Base-by-base conservation (phyloP, 2,329 filamentous ascomycete genomes). In the Corynespora cassiicola region DNA sequence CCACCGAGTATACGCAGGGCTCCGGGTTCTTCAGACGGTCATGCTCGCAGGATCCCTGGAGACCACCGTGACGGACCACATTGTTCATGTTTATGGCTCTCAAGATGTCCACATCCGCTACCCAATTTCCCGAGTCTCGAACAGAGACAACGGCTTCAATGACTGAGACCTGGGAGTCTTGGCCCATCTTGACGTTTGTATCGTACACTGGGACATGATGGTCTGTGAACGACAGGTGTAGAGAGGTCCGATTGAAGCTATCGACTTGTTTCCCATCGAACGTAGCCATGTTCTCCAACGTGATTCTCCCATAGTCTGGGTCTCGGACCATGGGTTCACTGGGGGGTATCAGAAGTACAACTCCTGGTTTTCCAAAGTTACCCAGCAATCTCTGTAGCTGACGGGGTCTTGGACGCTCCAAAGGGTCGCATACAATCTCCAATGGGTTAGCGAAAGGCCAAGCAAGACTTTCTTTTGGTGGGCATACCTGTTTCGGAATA, bases 211-310 rank as follows among this genome's bases (percentile, higher is more conserved):
- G 31, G 4, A 36, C 16, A 5, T 41, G n/a, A 21, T 30, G 18
- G 16, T 23, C 18, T 12, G 31, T 41, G 24, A 41, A 41, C 15
- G 25, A 29, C 11, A 41, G 24, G 29, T 41, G 36, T 5, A 41
- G 10, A 5, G 38, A 41, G 4, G 31, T 41, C n/a, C 19, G 7
- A 5, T 8, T 15, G 25, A 41, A 41, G 21, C 16, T n/a, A 23
- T 41, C 38, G 6, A 9, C 24, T 10, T 14, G 12, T n/a, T 25
- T 14, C 7, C 18, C 38, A 19, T 41, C 31, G 23, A 35, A 41
- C 9, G 7, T 18, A 27, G 31, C 14, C 4, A 12, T 31, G 17
- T 21, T 16, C 8, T n/a, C 16, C n/a, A 21, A 14, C 18, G 15
- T 7, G n/a, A 34, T 5, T 17, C 17, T 36, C n/a, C n/a, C n/a